phyloP scores from a whole-genome alignment of 2,329 filamentous ascomycete genomes.

The Ophiostoma australiae region DNA sequence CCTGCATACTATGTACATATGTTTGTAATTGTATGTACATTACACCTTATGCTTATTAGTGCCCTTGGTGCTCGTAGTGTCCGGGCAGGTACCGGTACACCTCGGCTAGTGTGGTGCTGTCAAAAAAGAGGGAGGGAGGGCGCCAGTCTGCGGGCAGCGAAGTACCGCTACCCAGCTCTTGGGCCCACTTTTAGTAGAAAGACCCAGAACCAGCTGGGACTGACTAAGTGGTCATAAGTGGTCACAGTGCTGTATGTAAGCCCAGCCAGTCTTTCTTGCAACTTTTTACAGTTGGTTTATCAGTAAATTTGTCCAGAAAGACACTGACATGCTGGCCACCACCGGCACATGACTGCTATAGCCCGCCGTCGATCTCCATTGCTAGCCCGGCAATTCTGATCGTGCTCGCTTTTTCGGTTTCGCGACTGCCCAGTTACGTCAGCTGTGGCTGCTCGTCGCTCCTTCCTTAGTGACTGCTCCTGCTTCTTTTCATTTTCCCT shows the following conservation, averaged over 20 bases:
- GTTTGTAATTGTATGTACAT: too few relatives aligned
- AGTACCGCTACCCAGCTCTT: not conserved
- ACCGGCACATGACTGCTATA: not conserved
- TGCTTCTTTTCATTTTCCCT: not conserved
- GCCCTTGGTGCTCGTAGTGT: not conserved
- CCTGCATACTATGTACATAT: too few relatives aligned
- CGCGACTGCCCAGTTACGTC: not conserved
- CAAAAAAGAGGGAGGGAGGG: not conserved
- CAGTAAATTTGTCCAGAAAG: not conserved
- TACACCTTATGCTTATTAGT: not conserved
- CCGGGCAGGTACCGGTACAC: not conserved
- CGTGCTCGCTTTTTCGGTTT: not conserved
- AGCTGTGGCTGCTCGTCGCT: constrained; percentile 9
- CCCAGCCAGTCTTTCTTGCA: too few relatives aligned
- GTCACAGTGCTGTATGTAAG: too few relatives aligned
- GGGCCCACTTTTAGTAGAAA: constrained; percentile 4
- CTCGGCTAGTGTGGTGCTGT: not conserved
- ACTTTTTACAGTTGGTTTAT: not conserved
- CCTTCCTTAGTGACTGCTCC: not conserved
- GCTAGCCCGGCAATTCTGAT: not conserved
- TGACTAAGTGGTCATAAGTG: not conserved
- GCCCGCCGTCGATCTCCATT: not conserved
- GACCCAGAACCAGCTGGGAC: constrained; percentile 2
- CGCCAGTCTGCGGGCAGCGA: not conserved
- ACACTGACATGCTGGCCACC: not conserved